These are phyloP conservation scores for Peronospora farinosa DNA, from an alignment of 352 stramenopile species.

Conservation along the genomic window DNA sequence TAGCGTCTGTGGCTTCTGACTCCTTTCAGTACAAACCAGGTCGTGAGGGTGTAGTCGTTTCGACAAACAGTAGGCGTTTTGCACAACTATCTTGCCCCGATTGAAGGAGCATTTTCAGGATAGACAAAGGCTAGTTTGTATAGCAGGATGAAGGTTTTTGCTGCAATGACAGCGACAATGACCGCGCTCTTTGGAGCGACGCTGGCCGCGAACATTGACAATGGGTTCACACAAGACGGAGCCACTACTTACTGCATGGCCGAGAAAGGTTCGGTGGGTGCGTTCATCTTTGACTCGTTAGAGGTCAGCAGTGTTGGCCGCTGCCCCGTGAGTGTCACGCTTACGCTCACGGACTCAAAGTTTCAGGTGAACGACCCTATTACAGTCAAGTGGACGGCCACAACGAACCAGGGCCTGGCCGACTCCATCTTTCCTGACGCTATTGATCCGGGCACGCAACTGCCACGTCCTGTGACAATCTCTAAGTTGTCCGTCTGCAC, in stretches of 20 bases:
- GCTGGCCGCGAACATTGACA: conserved; percentile 43
- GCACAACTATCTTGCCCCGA: conserved; percentile 15
- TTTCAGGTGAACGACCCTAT: conserved; percentile 48
- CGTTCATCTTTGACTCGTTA: conserved; percentile 44
- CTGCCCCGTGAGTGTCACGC: conserved; percentile 49
- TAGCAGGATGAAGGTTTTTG: conserved; percentile 24
- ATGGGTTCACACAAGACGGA: conserved; percentile 55
- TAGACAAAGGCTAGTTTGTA: conserved; percentile 18
- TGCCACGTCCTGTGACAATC: conserved; percentile 28
- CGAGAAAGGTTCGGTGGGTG: conserved; percentile 24
- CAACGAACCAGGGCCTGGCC: conserved; percentile 23
- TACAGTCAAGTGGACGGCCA: conserved; percentile 49
- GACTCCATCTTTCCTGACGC: conserved; percentile 59
- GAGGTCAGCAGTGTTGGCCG: conserved; percentile 40
- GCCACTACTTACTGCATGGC: conserved; percentile 72
- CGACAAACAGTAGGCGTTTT: conserved; percentile 20
- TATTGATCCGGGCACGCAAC: conserved; percentile 37
- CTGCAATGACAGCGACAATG: conserved; percentile 7
- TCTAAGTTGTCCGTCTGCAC: conserved; percentile 60
- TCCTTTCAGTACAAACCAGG: conserved; percentile 20
- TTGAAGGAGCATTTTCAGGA: conserved; percentile 13
- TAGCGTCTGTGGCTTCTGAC: conserved; percentile 18
- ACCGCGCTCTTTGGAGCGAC: conserved; percentile 12
- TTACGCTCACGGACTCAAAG: conserved; percentile 32
- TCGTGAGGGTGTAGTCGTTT: conserved; percentile 19